Evolutionary conservation across 768 basidiomycete species (phyloP), one percentile per base, ranked within the genome.

Genomic region (Trichaptum fuscoviolaceum): DNA sequence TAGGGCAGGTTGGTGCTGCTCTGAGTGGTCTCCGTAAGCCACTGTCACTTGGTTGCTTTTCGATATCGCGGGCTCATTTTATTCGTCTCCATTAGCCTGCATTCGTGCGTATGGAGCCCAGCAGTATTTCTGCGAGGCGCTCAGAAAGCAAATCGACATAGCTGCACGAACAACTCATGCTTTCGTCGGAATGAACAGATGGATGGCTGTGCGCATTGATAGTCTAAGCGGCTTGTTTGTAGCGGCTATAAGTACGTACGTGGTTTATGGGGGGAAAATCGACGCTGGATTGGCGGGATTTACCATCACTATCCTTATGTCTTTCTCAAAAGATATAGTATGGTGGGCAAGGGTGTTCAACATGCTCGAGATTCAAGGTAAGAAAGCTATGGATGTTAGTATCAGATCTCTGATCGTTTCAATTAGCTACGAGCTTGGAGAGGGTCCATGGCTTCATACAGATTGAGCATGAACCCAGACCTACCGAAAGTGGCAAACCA

Each of bases 91-190:
- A 1, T 15, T 17, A 61, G 59, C 59, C 15, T 75, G 87, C 9
- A 86, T 92, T 66, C 81, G 89, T 26, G 90, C 90, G 0, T 92
- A 87, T 71, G 84, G 85, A 4, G 86, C 85, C 7, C 81, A 89
- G 74, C 74, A 77, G 30, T 66, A 74, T 1, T 87, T 82, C 77
- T 81, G 73, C 68, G 65, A 67, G 52, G 79, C 84, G 67, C 81
- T 83, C 7, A 72, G 83, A 58, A 75, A 77, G 52, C 80, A 85
- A 8, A 85, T 89, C 58, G 84, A 91, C 72, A 77, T 78, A 24
- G 88, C 83, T 66, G 77, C 79, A 15, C 77, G 81, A 58, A 73
- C 82, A 7, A 76, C 81, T 7, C 71, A 83, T 23, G 78, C 79
- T 0, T 84, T 84, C 71, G 85, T 85, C 66, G 83, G 84, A 70